Evolutionary conservation across 768 basidiomycete species (phyloP).

Genomic region (Chalciporus piperatus): DNA sequence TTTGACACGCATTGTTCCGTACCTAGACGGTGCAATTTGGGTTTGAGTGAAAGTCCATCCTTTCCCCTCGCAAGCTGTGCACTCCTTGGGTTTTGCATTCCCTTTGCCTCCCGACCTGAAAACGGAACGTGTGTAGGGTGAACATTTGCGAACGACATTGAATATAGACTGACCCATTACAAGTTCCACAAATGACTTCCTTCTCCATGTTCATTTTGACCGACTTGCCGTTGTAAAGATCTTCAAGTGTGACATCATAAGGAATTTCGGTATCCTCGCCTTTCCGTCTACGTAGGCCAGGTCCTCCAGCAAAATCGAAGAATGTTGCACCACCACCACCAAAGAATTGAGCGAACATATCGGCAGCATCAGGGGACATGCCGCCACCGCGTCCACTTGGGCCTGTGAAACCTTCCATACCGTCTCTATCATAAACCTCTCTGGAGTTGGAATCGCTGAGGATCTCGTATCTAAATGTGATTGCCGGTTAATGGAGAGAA

Average conservation of each 20-base stretch:
- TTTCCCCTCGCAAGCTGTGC: conserved; percentile 79
- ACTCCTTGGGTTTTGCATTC: conserved; percentile 81
- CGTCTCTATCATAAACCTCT: conserved; percentile 68
- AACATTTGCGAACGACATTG: neutral
- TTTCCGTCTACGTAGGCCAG: conserved; percentile 46
- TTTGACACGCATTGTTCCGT: conserved; percentile 49
- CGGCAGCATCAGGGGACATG: conserved; percentile 50
- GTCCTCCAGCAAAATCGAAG: conserved; percentile 64
- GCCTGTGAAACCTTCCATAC: conserved; percentile 64
- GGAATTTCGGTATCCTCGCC: conserved; percentile 74
- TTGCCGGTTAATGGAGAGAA: conserved; percentile 8
- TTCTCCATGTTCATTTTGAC: conserved; percentile 90
- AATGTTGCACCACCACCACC: conserved; percentile 49
- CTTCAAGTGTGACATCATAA: conserved; percentile 86
- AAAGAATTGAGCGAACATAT: conserved; percentile 78
- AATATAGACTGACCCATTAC: conserved; percentile 62
- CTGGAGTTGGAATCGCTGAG: conserved; percentile 68
- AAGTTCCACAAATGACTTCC: conserved; percentile 71
- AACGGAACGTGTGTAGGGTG: neutral
- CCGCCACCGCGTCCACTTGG: conserved; percentile 43
- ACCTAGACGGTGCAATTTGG: conserved; percentile 47
- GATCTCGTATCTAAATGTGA: conserved; percentile 68
- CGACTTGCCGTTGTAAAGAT: conserved; percentile 87
- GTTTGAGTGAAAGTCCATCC: conserved; percentile 67
- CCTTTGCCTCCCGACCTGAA: conserved; percentile 77